Evolutionary conservation across 805 yeast genomes (phyloP).

Genomic region (Candida coquimbonensis): DNA sequence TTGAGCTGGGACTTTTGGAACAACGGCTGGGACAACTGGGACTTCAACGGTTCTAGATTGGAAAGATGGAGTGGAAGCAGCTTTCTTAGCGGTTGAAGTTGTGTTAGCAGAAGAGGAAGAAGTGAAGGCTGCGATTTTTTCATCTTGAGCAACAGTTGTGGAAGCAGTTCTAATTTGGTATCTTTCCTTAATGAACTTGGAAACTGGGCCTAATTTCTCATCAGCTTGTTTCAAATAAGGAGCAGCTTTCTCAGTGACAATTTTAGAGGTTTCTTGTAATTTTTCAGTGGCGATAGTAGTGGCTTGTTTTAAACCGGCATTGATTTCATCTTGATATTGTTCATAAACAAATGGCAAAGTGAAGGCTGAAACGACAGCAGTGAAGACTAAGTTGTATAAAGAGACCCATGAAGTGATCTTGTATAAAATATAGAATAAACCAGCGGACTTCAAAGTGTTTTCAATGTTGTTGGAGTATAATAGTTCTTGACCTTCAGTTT

Average conservation of each 20-base stretch:
- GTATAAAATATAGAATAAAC: conserved; percentile 55
- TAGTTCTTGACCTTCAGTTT: conserved; percentile 47
- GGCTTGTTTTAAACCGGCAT: conserved; percentile 46
- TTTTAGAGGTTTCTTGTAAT: conserved; percentile 34
- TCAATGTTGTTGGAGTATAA: conserved; percentile 66
- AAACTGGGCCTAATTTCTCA: conserved; percentile 61
- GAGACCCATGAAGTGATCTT: conserved; percentile 72
- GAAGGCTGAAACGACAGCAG: conserved; percentile 56
- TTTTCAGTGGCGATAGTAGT: conserved; percentile 43
- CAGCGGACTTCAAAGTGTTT: conserved; percentile 67
- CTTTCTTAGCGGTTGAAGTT: conserved; percentile 9
- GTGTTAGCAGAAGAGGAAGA: conserved; percentile 20
- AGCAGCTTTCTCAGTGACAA: conserved; percentile 48
- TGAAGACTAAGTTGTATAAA: conserved; percentile 56
- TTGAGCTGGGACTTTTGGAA: background rate
- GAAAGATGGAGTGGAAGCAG: conserved; percentile 14
- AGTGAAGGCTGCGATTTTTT: conserved; percentile 22
- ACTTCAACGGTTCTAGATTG: too few species aligned
- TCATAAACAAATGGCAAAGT: conserved; percentile 70
- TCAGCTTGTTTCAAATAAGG: conserved; percentile 56
- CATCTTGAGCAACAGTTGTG: conserved; percentile 42
- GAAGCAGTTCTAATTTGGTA: conserved; percentile 60
- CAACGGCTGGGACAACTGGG: conserved; percentile 1
- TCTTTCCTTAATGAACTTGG: conserved; percentile 48
- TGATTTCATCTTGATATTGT: conserved; percentile 71